These are phyloP conservation scores for Lathyrus aphaca DNA, from an alignment of 306 rosid genomes.

Conservation along the genomic window DNA sequence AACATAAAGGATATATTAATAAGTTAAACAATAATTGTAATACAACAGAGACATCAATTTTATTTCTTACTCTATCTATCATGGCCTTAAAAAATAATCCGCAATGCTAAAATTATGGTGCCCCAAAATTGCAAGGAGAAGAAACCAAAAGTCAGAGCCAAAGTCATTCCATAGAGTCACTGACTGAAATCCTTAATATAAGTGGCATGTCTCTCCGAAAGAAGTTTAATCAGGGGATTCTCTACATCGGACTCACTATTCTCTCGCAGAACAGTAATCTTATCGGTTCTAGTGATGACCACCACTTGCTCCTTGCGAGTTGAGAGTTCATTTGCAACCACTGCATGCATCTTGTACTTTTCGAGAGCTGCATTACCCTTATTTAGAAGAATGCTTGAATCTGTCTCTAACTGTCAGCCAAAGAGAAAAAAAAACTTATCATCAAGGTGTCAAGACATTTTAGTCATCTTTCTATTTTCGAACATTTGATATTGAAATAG, in stretches of 20 bases:
- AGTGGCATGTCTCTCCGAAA: slow-evolving; percentile 42
- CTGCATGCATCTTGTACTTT: slow-evolving; percentile 88
- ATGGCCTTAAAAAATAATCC: not conserved
- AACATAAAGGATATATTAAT: not conserved
- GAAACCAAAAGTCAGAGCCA: not conserved
- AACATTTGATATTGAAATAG: slow-evolving; percentile 1
- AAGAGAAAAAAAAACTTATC: slow-evolving; percentile 4
- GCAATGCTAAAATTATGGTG: not conserved
- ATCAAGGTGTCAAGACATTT: not conserved
- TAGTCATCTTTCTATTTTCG: slow-evolving; percentile 20
- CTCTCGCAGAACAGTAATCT: slow-evolving; percentile 56
- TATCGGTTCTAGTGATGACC: slow-evolving; percentile 64
- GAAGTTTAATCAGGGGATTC: slow-evolving; percentile 65
- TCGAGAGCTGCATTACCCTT: slow-evolving; percentile 75
- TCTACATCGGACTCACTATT: slow-evolving; percentile 67
- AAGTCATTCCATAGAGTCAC: not conserved
- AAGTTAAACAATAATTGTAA: not conserved
- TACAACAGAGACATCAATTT: not conserved
- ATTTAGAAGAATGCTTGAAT: slow-evolving; percentile 76
- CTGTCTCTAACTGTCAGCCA: slow-evolving; percentile 83
- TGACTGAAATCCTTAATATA: slow-evolving; percentile 11
- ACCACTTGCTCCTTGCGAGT: slow-evolving; percentile 87
- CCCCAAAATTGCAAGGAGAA: not conserved
- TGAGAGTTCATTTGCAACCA: slow-evolving; percentile 85
- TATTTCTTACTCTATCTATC: not conserved